Conservation (phyloP, 2,329 filamentous ascomycete genomes). For the Colletotrichum cuscutae region DNA sequence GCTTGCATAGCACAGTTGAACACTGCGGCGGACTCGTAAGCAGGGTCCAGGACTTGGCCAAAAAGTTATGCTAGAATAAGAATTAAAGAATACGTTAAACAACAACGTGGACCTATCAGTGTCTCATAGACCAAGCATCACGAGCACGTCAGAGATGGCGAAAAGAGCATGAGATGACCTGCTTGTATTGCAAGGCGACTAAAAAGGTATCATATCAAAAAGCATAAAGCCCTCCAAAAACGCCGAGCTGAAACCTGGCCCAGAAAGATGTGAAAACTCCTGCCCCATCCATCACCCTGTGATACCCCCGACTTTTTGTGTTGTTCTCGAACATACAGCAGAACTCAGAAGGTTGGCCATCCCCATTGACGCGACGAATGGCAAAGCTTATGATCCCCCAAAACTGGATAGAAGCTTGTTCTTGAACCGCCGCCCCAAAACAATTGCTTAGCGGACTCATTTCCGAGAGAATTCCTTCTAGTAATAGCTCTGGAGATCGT, state of each 20-base stretch:
- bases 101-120: no score
- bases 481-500: slow-evolving; percentile 55
- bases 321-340: background rate
- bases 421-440: background rate
- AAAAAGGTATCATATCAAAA: slow-evolving; percentile 31
- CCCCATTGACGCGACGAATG: background rate
- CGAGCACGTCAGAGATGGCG: background rate
- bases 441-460: background rate
- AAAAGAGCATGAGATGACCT: background rate
- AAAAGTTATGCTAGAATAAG: background rate
- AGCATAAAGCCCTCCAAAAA: slow-evolving; percentile 16
- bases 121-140: no score
- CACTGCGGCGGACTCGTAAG: background rate
- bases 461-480: slow-evolving; percentile 33
- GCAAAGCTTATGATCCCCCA: background rate
- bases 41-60: background rate
- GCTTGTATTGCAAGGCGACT: slow-evolving; percentile 10
- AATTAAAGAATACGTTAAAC: background rate
- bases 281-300: background rate
- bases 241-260: slow-evolving; percentile 20
- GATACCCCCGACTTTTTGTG: background rate
- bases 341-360: no score
- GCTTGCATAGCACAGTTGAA: background rate
- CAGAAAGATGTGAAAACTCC: background rate
- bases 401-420: background rate